A percentile compares a stretch with the other conserved stretches of the same genome.
phyloP scores from a whole-genome alignment of 371 early-diverging fungal species.

The Apophysomyces ossiformis region DNA sequence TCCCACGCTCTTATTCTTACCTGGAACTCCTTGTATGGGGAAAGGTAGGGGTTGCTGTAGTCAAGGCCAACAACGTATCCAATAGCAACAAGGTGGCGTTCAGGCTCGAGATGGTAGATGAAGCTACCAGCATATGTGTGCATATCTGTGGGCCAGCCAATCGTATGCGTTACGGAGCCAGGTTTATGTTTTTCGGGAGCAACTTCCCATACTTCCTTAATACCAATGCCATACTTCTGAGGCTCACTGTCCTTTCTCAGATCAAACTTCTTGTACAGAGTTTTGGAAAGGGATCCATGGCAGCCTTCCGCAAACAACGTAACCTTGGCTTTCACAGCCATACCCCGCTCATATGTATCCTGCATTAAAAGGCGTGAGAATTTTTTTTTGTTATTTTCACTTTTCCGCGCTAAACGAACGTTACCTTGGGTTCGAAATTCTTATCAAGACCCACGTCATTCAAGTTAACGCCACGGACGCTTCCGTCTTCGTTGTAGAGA shows the following conservation, averaged over 20 bases:
- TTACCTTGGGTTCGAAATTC: slow-evolving; percentile 83
- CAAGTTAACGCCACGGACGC: slow-evolving; percentile 92
- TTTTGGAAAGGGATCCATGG: slow-evolving; percentile 95
- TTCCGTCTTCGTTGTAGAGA: slow-evolving; percentile 87
- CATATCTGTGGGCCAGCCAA: slow-evolving; percentile 94
- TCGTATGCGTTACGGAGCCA: slow-evolving; percentile 86
- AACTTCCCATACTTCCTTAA: slow-evolving; percentile 99
- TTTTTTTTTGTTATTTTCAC: slow-evolving; percentile 1
- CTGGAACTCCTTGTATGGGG: slow-evolving; percentile 97
- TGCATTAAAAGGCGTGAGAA: slow-evolving; percentile 19
- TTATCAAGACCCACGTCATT: slow-evolving; percentile 96
- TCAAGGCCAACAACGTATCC: slow-evolving; percentile 95
- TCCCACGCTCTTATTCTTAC: slow-evolving; percentile 30
- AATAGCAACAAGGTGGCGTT: slow-evolving; percentile 81
- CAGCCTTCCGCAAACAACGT: slow-evolving; percentile 98
- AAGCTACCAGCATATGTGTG: slow-evolving; percentile 95
- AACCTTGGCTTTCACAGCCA: slow-evolving; percentile 93
- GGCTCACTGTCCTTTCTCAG: slow-evolving; percentile 83
- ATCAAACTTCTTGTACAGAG: slow-evolving; percentile 84
- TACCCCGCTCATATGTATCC: slow-evolving; percentile 93
- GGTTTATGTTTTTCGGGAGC: slow-evolving; percentile 85
- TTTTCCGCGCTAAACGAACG: too few species aligned
- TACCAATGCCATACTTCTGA: slow-evolving; percentile 93
- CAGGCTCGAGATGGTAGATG: slow-evolving; percentile 90
- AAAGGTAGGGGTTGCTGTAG: slow-evolving; percentile 93